A percentile compares a stretch with the other conserved stretches of the same genome.
Evolutionary conservation across 805 yeast species (phyloP).

Genomic region (Ogataea methylovora): DNA sequence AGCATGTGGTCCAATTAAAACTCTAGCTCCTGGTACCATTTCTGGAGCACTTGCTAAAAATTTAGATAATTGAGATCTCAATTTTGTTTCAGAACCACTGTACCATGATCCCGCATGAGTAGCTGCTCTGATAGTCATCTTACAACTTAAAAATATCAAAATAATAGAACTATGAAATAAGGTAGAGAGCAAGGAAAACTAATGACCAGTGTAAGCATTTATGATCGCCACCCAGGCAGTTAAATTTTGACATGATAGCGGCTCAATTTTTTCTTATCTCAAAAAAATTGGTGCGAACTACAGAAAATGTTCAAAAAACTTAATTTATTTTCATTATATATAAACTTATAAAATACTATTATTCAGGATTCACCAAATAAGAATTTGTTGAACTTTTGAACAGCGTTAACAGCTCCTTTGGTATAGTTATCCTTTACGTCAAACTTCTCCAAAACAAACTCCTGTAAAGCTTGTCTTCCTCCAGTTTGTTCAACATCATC

Average conservation of each 20-base stretch:
- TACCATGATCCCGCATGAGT: slow-evolving; percentile 95
- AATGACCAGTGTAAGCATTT: no score
- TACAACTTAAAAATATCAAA: no score
- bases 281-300: no score
- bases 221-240: no score
- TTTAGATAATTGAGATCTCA: slow-evolving; percentile 43
- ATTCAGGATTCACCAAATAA: slow-evolving; percentile 4
- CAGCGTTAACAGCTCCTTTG: slow-evolving; percentile 6
- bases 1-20: slow-evolving; percentile 75
- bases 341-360: no score
- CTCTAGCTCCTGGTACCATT: slow-evolving; percentile 33
- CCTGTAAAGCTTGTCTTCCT: slow-evolving; percentile 13
- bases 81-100: slow-evolving; percentile 30
- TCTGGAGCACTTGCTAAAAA: slow-evolving; percentile 33
- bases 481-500: slow-evolving; percentile 15
- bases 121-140: slow-evolving; percentile 37
- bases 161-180: no score
- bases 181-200: no score
- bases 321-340: no score
- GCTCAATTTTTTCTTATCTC: no score
- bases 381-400: slow-evolving; percentile 5
- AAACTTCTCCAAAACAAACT: slow-evolving; percentile 13
- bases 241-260: no score
- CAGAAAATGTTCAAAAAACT: no score
- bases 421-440: slow-evolving; percentile 6